Base-by-base conservation (phyloP, 2,329 filamentous ascomycete species). In the Lasiodiplodia sp. region DNA sequence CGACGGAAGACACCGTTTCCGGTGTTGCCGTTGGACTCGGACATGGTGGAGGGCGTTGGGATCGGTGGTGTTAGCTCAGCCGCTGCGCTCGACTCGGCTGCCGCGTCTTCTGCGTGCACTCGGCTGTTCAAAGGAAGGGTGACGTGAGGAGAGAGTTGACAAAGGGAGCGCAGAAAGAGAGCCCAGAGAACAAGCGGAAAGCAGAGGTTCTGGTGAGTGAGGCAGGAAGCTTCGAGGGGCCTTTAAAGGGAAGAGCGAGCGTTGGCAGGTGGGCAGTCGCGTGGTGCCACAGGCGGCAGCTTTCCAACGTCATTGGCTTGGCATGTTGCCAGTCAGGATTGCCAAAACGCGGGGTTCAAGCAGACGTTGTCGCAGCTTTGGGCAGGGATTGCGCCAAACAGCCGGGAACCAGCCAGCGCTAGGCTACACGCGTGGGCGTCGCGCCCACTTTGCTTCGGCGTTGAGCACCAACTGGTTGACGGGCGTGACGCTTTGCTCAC, bases 11-110 rank as follows among this genome's bases (percentile, higher is more conserved):
- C 60, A 21, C 60, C 60, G 23, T 64, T 64, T 14, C 57, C 51
- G 69, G 55, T 14, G 66, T 51, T 49, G 49, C 66, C 69, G 28
- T 69, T 64, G 38, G 58, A 34, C 23, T 70, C 51, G 53, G 68
- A 53, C 69, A 70, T 70, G 23, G 25, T 67, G 62, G 37, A 31
- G 4, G 47, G 7, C 31, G 56, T 3, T 16, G 52, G 28, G 4
- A 18, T 25, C 21, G 21, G 23, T 12, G 21, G 6, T 25, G 28
- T 28, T 4, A 10, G 21, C 3, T 25, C 18, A 47, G 21, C n/a
- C 18, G 44, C 18, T 21, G 18, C 3, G 44, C 40, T 44, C 40
- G 40, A n/a, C 40, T 44, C 31, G 5, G 8, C 14, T 44, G 40
- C 16, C 14, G 40, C 16, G 40, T 44, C 40, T 18, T 44, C 40